These are phyloP conservation scores for Themeda triandra DNA, from an alignment of 176 grass and related monocot species.

Conservation along the genomic window DNA sequence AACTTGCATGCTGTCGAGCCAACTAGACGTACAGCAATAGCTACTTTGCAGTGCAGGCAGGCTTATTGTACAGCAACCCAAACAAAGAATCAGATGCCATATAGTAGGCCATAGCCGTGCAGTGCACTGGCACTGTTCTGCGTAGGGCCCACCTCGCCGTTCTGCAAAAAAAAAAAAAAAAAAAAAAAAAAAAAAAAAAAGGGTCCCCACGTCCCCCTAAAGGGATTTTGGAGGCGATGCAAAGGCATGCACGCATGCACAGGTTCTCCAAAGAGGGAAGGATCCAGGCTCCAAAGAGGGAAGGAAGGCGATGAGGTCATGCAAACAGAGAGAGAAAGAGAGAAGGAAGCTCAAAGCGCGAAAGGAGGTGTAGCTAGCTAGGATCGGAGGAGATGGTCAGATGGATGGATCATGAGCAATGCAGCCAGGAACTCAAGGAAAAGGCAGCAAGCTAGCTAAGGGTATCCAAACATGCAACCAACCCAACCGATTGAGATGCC, in stretches of 20 bases:
- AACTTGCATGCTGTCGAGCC: neutral
- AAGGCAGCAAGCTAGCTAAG: neutral
- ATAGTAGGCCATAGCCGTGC: neutral
- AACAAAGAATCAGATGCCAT: neutral
- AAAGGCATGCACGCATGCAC: neutral
- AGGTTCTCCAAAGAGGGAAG: slow-evolving; percentile 8
- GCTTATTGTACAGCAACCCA: neutral
- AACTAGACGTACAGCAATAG: neutral
- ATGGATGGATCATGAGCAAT: neutral
- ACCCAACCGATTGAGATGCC: slow-evolving; percentile 9
- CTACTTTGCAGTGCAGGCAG: neutral
- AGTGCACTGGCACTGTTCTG: neutral
- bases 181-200: too few relatives aligned
- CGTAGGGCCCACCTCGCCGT: neutral
- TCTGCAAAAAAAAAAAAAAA: too few relatives aligned
- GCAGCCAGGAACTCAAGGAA: neutral
- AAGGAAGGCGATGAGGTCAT: neutral
- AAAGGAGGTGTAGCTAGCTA: too few relatives aligned
- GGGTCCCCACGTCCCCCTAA: neutral
- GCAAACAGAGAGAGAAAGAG: neutral
- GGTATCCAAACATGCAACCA: neutral
- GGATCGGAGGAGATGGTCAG: neutral
- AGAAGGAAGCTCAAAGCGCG: neutral
- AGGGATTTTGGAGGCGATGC: neutral
- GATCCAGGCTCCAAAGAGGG: neutral